Evolutionary conservation across 257 asterid species (phyloP).

Genomic region (Misopates orontium): DNA sequence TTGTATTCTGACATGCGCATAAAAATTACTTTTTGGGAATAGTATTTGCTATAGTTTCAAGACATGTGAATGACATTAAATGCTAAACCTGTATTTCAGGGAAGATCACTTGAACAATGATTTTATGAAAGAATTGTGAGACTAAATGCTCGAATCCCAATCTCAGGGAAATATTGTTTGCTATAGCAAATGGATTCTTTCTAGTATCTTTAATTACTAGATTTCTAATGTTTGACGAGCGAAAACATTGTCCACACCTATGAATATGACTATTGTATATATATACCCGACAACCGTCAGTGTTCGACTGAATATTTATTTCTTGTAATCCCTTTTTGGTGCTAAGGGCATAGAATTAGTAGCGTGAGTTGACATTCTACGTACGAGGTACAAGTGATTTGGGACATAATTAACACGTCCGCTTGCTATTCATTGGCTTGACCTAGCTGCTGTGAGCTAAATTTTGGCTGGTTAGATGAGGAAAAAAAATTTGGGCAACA

Average conservation of each 20-base stretch:
- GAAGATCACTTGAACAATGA: background rate
- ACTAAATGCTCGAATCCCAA: background rate
- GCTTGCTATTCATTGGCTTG: too few species aligned
- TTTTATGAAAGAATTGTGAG: background rate
- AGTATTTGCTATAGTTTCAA: conserved; percentile 21
- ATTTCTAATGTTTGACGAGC: background rate
- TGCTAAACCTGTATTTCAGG: conserved; percentile 21
- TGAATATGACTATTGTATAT: background rate
- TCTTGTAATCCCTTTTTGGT: background rate
- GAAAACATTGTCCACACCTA: background rate
- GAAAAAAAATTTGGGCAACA: too few species aligned
- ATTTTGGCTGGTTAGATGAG: too few species aligned
- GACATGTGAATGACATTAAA: conserved; percentile 15
- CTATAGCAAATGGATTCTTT: background rate
- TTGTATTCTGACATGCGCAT: background rate
- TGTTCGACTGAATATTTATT: background rate
- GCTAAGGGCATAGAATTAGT: background rate
- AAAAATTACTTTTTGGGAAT: conserved; percentile 8
- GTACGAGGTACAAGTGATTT: too few species aligned
- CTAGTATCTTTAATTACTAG: background rate
- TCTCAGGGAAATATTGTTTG: background rate
- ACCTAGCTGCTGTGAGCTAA: too few species aligned
- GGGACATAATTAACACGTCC: too few species aligned
- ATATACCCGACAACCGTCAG: background rate
- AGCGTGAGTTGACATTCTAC: too few species aligned